Evolutionary conservation across 1,284 basidiomycete genomes (phyloP), one percentile per base, ranked within the genome.

Genomic region (Leccinum glutinopallens): DNA sequence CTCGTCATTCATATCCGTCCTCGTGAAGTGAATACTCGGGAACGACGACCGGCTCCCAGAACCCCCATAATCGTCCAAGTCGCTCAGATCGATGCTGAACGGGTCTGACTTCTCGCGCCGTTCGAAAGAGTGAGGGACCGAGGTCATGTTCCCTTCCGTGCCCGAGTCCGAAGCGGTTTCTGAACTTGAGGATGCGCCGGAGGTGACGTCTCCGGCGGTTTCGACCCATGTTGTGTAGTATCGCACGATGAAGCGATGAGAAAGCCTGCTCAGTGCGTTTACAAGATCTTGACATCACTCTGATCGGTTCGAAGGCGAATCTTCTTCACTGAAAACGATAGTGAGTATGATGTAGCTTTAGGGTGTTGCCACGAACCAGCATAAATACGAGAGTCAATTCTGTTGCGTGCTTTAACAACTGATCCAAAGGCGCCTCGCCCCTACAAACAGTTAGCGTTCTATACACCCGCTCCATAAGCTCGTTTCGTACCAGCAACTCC

Each of bases 381-480:
- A 70, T 91, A 92, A 62, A 89, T 88, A 37, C 86, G 80, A 37
- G 76, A 82, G 75, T 93, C 91, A 39, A 92, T 85, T 78, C 89
- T 92, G 74, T 98, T 96, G 61, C 90, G 83, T 1, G 95, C 96
- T 76, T 98, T 98, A 55, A 97, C 94, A 0, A 98, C 96, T 25
- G 93, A 92, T 0, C 96, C 95, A 75, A 96, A 98, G 0, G 92
- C 95, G 1, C 96, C 96, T 74, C 91, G 92, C 1, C 96, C 96
- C 91, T 93, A 66, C 19, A 66, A 13, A 39, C 51, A 3, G 6
- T 68, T n/a, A 43, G 29, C 0, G 6, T 17, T 29, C 10, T 46
- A 49, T 7, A 10, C 43, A 56, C 39, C 29, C 6, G 22, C 6
- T 12, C 6, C 4, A 32, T 5, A 59, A 37, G 33, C 32, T 6